Percentiles rank a stretch among this genome's conserved stretches.
phyloP scores from a whole-genome alignment of 2,329 filamentous ascomycete genomes.

The Biscogniauxia sp. region DNA sequence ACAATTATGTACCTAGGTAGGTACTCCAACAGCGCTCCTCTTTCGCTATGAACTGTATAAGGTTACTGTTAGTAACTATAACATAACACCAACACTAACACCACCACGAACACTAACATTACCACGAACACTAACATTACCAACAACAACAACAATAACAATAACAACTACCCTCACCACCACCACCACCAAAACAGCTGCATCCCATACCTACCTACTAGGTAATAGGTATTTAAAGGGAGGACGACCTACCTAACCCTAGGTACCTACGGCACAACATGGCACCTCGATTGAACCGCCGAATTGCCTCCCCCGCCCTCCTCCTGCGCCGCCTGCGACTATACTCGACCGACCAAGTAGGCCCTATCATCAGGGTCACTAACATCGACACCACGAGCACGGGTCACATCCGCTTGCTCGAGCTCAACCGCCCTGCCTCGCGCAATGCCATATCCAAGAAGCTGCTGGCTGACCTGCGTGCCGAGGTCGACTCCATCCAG shows the following conservation, averaged over 20 bases:
- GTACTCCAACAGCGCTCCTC: too few species aligned
- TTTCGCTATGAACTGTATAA: too few species aligned
- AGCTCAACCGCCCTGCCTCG: conserved; percentile 78
- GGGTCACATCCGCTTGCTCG: conserved; percentile 83
- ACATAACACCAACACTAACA: too few species aligned
- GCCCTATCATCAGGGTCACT: conserved; percentile 64
- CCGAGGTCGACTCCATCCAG: conserved; percentile 71
- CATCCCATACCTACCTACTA: too few species aligned
- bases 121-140: too few species aligned
- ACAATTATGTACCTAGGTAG: too few species aligned
- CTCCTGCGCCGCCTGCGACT: conserved; percentile 19
- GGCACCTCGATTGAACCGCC: conserved; percentile 26
- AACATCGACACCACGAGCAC: conserved; percentile 74
- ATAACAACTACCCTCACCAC: too few species aligned
- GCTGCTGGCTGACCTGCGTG: conserved; percentile 68
- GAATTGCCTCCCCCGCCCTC: conserved; percentile 16
- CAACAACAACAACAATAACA: too few species aligned
- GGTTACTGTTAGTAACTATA: too few species aligned
- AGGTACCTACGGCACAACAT: conserved; percentile 17
- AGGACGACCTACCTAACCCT: not conserved
- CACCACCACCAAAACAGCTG: too few species aligned
- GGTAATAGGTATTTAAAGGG: too few species aligned
- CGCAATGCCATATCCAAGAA: conserved; percentile 88
- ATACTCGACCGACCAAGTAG: conserved; percentile 42
- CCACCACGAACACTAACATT: too few species aligned